Evolutionary conservation across 306 rosid genomes (phyloP), one percentile per base, ranked within the genome.

Genomic region (Trifolium subterraneum): DNA sequence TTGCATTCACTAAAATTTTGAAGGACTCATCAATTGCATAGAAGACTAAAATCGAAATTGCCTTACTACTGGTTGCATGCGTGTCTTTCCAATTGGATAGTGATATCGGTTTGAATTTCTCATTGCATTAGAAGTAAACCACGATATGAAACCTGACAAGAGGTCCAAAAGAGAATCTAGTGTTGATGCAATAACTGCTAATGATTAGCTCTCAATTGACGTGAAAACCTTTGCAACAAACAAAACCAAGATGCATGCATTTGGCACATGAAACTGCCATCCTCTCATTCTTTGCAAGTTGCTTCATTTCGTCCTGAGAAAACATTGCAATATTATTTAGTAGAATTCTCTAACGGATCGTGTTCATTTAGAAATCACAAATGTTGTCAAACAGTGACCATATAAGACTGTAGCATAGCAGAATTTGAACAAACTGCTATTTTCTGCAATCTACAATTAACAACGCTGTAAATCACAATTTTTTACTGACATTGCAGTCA

Each of bases 41-140:
- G 8, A 16, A 29, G 25, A 62, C 7, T 14, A 55, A 54, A 47
- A 62, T 19, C 18, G 19, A 56, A 63, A 58, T 47, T 27, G 66
- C 10, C 81, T 77, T 86, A 89, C 97, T 92, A 92, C 82, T 58
- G 97, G 93, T 54, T 92, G 93, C 96, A 92, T 89, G 51, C 91
- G 93, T 35, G 82, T 86, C 90, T 92, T 92, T 78, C 97, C 97
- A 54, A 92, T 92, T 59, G 97, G 97, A 69, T 92, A 92, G 78
- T 77, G 80, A 77, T 18, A 89, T 7, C 73, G 90, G 82, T 92
- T 92, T 1, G 96, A 89, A 10, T 22, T 85, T 82, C 52, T 87
- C 96, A 92, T 92, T 71, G 93, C 83, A 75, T 85, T 0, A 14
- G 96, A 75, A 52, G 97, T 92, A 73, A 86, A 92, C 97, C 97